phyloP scores from a whole-genome alignment of 441 rosid species.

The Erysimum cheiri region DNA sequence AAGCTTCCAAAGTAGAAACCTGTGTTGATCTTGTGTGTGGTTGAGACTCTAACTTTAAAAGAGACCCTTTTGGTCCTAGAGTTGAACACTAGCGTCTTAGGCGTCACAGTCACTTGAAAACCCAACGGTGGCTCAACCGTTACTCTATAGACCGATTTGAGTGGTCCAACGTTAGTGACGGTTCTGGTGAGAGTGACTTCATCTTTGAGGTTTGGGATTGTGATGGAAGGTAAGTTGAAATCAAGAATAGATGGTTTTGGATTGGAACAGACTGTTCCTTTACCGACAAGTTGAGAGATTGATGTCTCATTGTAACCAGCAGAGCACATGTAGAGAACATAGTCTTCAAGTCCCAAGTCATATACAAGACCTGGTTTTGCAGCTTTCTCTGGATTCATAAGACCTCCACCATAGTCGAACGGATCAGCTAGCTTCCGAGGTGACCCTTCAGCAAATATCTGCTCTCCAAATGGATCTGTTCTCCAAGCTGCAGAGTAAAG shows the following conservation, averaged over 20 bases:
- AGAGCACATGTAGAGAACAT: constrained; percentile 62
- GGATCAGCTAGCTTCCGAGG: constrained; percentile 51
- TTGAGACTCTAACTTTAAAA: constrained; percentile 44
- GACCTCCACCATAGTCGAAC: constrained; percentile 75
- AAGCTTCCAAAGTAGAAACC: constrained; percentile 62
- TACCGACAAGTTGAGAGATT: constrained; percentile 34
- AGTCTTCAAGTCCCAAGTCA: constrained; percentile 54
- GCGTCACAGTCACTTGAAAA: constrained; percentile 50
- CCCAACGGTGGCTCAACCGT: constrained; percentile 53
- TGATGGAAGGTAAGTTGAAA: constrained; percentile 62
- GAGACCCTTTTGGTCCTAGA: constrained; percentile 28
- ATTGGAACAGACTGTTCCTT: constrained; percentile 9
- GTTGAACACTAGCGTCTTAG: constrained; percentile 51
- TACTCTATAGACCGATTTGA: constrained; percentile 50
- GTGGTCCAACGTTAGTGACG: constrained; percentile 64
- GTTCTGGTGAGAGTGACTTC: constrained; percentile 55
- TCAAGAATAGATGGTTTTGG: constrained; percentile 33
- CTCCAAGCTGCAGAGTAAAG: constrained; percentile 37
- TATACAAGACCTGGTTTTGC: constrained; percentile 69
- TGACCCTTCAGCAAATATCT: constrained; percentile 33
- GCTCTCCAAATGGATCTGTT: constrained; percentile 40
- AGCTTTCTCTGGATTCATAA: constrained; percentile 57
- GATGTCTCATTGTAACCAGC: constrained; percentile 59
- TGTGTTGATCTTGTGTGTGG: constrained; percentile 40
- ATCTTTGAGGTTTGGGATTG: constrained; percentile 60